Evolutionary conservation across 768 basidiomycete species (phyloP).

Genomic region (Pholiota microspora): DNA sequence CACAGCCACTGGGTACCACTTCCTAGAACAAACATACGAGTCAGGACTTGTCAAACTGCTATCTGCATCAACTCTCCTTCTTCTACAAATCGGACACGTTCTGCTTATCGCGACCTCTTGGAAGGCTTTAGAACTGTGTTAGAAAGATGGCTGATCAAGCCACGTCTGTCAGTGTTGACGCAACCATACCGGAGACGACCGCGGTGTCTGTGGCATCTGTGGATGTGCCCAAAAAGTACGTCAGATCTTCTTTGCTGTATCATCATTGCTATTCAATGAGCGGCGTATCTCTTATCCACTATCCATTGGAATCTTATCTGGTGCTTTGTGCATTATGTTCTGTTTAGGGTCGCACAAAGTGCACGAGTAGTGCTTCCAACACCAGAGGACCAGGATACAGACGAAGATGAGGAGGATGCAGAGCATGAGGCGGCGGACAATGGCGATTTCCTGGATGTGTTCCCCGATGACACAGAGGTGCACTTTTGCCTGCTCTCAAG

Average conservation of each 20-base stretch:
- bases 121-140: background rate
- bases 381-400: conserved; percentile 36
- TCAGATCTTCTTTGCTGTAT: background rate
- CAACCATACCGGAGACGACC: background rate
- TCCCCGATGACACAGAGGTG: conserved; percentile 85
- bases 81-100: background rate
- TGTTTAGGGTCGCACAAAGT: conserved; percentile 4
- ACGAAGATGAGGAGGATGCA: conserved; percentile 43
- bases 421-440: conserved; percentile 45
- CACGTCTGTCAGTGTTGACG: background rate
- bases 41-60: background rate
- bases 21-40: background rate
- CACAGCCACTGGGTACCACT: background rate
- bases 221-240: background rate
- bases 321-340: background rate
- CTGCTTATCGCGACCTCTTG: background rate
- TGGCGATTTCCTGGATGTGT: conserved; percentile 70
- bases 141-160: background rate
- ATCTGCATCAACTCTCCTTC: no score
- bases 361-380: conserved; percentile 51
- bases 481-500: conserved; percentile 18
- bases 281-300: background rate
- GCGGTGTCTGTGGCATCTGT: background rate
- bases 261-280: background rate
- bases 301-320: background rate